Conservation (phyloP, 352 stramenopile genomes). For the Phytophthora meadii region DNA sequence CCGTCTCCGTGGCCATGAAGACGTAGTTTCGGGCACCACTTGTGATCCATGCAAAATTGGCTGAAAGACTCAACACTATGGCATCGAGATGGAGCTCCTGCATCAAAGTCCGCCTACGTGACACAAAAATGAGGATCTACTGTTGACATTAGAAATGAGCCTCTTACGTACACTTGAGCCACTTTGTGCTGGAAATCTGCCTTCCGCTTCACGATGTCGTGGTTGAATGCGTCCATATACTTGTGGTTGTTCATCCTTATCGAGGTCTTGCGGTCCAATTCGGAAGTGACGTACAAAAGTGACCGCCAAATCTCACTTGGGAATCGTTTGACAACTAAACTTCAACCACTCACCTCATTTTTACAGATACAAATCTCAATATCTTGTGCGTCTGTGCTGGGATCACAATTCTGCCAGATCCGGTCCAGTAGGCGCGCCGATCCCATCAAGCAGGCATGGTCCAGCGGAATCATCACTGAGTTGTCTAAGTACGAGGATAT, state of each 20-base stretch:
- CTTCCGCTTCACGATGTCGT: constrained; percentile 51
- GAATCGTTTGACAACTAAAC: constrained; percentile 31
- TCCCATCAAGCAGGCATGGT: too few relatives aligned
- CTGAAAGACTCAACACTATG: constrained; percentile 59
- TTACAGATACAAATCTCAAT: constrained; percentile 3
- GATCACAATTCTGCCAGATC: too few relatives aligned
- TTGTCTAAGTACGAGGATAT: too few relatives aligned
- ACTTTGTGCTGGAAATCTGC: constrained; percentile 61
- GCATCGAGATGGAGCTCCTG: constrained; percentile 49
- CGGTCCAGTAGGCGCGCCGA: too few relatives aligned
- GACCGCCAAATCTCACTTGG: constrained; percentile 28
- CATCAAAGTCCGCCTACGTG: constrained; percentile 52
- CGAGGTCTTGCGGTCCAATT: constrained; percentile 4
- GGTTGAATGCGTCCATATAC: constrained; percentile 62
- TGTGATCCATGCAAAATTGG: constrained; percentile 80
- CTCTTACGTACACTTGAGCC: constrained; percentile 46
- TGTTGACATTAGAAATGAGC: too few relatives aligned
- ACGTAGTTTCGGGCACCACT: constrained; percentile 68
- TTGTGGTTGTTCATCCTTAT: constrained; percentile 61
- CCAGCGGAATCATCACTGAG: too few relatives aligned
- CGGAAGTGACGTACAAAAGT: constrained; percentile 23
- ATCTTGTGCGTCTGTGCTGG: too few relatives aligned
- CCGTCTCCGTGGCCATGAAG: constrained; percentile 71
- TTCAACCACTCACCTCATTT: constrained; percentile 33
- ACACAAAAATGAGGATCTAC: not conserved